Evolutionary conservation across 371 early-diverging fungal genomes (phyloP).

Genomic region (Zychaea mexicana): DNA sequence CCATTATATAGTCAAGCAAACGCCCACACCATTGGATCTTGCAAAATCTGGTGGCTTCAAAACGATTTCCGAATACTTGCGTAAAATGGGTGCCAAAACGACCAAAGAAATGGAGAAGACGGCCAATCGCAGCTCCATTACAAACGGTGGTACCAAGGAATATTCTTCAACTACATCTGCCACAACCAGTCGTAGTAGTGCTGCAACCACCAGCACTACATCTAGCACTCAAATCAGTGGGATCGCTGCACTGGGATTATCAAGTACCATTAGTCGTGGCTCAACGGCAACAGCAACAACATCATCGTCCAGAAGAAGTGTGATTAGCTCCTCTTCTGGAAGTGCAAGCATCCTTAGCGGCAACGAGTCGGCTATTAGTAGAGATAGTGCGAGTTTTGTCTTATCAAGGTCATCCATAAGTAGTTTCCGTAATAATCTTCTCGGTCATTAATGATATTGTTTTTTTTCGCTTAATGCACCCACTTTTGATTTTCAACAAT

Average conservation of each 20-base stretch:
- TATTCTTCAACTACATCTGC: background rate
- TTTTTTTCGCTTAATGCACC: background rate
- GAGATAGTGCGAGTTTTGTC: background rate
- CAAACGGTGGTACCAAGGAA: background rate
- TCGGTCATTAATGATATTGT: background rate
- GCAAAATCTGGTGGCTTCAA: slow-evolving; percentile 34
- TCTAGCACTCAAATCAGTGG: background rate
- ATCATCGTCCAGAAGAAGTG: slow-evolving; percentile 1
- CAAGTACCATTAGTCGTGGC: slow-evolving; percentile 5
- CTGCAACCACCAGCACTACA: background rate
- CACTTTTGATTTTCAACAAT: background rate
- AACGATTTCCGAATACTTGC: slow-evolving; percentile 29
- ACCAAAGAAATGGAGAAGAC: slow-evolving; percentile 44
- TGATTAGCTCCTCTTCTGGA: background rate
- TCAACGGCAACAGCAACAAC: background rate
- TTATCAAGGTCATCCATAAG: background rate
- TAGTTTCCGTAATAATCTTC: background rate
- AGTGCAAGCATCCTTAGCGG: background rate
- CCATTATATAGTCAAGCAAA: slow-evolving; percentile 34
- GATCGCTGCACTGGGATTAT: background rate
- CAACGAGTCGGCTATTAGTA: background rate
- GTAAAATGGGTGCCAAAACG: slow-evolving; percentile 35
- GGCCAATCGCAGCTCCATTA: slow-evolving; percentile 18
- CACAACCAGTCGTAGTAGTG: background rate
- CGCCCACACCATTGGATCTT: slow-evolving; percentile 41